Evolutionary conservation across 257 asterid species (phyloP).

Genomic region (Osmanthus fragrans): DNA sequence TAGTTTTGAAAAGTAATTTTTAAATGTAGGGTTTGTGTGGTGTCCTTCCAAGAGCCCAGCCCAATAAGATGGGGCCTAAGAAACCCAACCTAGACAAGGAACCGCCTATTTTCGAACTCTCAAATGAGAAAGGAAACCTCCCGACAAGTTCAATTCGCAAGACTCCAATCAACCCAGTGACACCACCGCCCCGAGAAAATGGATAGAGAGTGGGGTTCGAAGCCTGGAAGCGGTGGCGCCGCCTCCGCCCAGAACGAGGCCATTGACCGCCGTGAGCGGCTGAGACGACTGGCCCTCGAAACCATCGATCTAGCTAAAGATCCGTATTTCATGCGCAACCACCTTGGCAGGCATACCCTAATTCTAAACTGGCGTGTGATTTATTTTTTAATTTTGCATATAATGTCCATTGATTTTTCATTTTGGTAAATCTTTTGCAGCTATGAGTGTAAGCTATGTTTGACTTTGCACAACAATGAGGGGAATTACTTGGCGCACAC

Average conservation of each 20-base stretch:
- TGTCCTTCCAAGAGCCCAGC: background rate
- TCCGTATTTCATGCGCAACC: constrained; percentile 98
- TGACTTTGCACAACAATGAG: constrained; percentile 96
- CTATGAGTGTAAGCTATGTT: constrained; percentile 92
- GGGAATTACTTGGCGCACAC: constrained; percentile 98
- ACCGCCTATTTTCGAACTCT: background rate
- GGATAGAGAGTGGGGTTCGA: constrained; percentile 99
- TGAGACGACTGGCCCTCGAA: constrained; percentile 87
- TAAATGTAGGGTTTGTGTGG: no score
- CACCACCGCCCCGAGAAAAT: constrained; percentile 23
- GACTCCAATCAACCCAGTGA: background rate
- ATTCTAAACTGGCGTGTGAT: background rate
- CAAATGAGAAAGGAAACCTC: no score
- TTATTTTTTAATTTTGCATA: background rate
- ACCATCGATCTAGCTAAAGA: constrained; percentile 95
- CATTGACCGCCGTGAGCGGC: constrained; percentile 93
- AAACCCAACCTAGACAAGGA: background rate
- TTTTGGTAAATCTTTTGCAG: constrained; percentile 34
- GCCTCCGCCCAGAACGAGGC: constrained; percentile 98
- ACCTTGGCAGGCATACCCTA: constrained; percentile 79
- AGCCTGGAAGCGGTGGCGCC: constrained; percentile 99
- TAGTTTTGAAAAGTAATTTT: no score
- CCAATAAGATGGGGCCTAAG: background rate
- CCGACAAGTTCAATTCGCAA: background rate
- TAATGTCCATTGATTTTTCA: background rate